These are phyloP conservation scores for Lachancea dasiensis DNA, from an alignment of 805 yeast species.

Conservation along the genomic window DNA sequence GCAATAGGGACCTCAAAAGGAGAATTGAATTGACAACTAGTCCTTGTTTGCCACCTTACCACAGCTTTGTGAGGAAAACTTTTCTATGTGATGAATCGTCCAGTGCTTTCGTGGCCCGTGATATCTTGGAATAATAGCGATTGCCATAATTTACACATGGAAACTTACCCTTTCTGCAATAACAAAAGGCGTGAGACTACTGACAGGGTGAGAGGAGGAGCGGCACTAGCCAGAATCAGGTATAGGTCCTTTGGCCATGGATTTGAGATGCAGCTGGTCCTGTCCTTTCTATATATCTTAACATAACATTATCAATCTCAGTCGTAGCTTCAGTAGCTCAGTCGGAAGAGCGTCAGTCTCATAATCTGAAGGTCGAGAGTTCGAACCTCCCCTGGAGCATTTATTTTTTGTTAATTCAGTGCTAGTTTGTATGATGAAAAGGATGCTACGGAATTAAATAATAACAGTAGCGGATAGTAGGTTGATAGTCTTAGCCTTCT, in stretches of 20 bases:
- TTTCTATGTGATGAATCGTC: neutral
- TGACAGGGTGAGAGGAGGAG: no score
- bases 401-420: slow-evolving; percentile 17
- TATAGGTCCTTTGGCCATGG: no score
- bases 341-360: slow-evolving; percentile 50
- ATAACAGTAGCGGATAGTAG: no score
- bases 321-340: slow-evolving; percentile 42
- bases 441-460: no score
- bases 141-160: no score
- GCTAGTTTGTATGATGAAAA: no score
- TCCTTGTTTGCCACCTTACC: slow-evolving; percentile 2
- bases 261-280: neutral
- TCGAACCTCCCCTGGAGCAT: slow-evolving; percentile 46
- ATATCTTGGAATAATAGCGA: no score
- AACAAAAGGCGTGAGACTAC: no score
- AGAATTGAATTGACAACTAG: neutral
- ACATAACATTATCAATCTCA: neutral
- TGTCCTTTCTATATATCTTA: neutral
- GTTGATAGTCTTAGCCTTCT: no score
- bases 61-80: neutral
- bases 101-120: no score
- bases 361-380: slow-evolving; percentile 46
- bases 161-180: no score
- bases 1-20: neutral
- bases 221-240: no score